Conservation (phyloP, 208 protist genomes). For the Sergeia podlipaevii region DNA sequence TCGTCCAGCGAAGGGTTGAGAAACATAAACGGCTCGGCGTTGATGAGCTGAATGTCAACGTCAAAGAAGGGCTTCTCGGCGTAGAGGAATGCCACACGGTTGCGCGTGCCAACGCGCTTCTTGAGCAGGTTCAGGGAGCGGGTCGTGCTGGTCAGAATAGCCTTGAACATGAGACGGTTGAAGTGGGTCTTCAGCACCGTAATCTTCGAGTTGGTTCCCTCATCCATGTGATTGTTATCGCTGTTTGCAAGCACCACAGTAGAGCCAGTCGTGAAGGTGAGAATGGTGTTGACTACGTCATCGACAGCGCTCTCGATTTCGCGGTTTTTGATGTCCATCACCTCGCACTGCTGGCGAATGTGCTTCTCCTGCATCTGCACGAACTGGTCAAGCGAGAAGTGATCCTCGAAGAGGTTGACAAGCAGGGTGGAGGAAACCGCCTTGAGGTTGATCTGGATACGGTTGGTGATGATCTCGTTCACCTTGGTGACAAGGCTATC, state of each 20-base stretch:
- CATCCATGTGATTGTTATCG: constrained; percentile 52
- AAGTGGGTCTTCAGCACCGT: constrained; percentile 86
- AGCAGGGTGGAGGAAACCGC: constrained; percentile 78
- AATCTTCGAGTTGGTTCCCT: constrained; percentile 72
- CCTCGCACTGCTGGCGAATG: constrained; percentile 88
- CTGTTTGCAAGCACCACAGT: constrained; percentile 22
- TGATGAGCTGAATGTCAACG: constrained; percentile 92
- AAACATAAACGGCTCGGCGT: constrained; percentile 88
- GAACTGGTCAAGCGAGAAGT: constrained; percentile 91
- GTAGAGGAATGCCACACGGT: constrained; percentile 90
- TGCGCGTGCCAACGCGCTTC: constrained; percentile 89
- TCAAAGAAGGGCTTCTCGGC: constrained; percentile 95
- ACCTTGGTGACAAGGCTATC: constrained; percentile 84
- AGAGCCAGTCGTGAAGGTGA: constrained; percentile 34
- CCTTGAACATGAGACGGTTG: constrained; percentile 90
- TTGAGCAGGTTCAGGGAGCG: constrained; percentile 91
- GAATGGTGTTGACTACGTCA: constrained; percentile 81
- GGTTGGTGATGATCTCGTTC: constrained; percentile 92
- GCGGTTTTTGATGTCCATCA: constrained; percentile 75
- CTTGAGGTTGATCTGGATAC: constrained; percentile 93
- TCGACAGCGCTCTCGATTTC: constrained; percentile 92
- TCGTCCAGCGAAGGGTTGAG: constrained; percentile 94
- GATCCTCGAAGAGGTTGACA: constrained; percentile 75
- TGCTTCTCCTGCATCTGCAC: constrained; percentile 83
- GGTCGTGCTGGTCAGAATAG: constrained; percentile 89